Conservation (phyloP, 2,329 filamentous ascomycete species). For the Phyllosticta paracitricarpa region DNA sequence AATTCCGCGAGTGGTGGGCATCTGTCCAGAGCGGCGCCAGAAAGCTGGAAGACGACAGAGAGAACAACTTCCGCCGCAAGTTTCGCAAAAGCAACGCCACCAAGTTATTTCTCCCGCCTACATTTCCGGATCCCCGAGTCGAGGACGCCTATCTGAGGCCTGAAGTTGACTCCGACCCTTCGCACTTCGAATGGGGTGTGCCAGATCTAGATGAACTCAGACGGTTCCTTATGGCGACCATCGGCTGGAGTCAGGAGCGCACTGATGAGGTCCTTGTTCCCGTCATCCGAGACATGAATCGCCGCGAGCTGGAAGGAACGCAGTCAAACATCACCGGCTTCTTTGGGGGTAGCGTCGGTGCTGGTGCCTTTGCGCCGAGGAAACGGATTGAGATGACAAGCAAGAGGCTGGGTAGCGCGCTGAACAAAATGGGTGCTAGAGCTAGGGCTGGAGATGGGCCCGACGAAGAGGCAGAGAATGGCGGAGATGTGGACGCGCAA, state of each 20-base stretch:
- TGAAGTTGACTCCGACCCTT: slow-evolving; percentile 69
- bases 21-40: slow-evolving; percentile 61
- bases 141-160: slow-evolving; percentile 76
- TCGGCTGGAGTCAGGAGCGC: slow-evolving; percentile 84
- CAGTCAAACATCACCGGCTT: slow-evolving; percentile 94
- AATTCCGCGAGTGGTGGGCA: slow-evolving; percentile 82
- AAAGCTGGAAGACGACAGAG: slow-evolving; percentile 45
- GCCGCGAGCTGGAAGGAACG: slow-evolving; percentile 75
- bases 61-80: slow-evolving; percentile 65
- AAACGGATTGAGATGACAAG: slow-evolving; percentile 53
- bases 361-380: slow-evolving; percentile 61
- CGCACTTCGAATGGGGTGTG: slow-evolving; percentile 88
- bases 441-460: slow-evolving; percentile 20
- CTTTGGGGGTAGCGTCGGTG: slow-evolving; percentile 63
- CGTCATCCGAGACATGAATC: slow-evolving; percentile 92
- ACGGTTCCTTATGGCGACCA: slow-evolving; percentile 77
- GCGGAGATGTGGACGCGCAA: neutral
- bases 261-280: slow-evolving; percentile 95
- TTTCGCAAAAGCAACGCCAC: slow-evolving; percentile 70
- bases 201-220: slow-evolving; percentile 82
- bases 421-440: slow-evolving; percentile 54
- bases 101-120: slow-evolving; percentile 74
- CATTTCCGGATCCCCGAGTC: slow-evolving; percentile 71
- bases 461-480: neutral
- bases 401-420: slow-evolving; percentile 67